Percentiles rank a stretch among this genome's conserved stretches.
Evolutionary conservation across 169 alveolate genomes (phyloP).

Genomic region (Cryptosporidium sp.): DNA sequence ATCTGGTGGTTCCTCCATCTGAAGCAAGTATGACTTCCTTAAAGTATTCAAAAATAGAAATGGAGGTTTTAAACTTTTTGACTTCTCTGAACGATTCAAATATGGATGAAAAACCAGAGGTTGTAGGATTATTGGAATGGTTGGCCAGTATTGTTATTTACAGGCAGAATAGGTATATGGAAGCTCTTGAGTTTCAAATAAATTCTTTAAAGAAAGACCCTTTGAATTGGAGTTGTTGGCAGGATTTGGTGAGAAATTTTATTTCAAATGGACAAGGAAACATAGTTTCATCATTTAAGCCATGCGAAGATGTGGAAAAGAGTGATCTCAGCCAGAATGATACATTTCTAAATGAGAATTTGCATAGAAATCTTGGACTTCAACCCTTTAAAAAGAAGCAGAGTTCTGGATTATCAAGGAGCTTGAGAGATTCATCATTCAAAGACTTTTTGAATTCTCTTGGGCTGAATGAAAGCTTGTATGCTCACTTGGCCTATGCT

Average conservation of each 20-base stretch:
- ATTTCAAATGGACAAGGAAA: constrained; percentile 21
- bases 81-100: neutral
- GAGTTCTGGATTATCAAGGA: neutral
- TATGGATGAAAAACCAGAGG: neutral
- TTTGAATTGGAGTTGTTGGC: constrained; percentile 74
- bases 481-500: constrained; percentile 40
- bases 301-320: neutral
- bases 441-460: constrained; percentile 44
- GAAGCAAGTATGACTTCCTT: constrained; percentile 29
- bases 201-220: constrained; percentile 51
- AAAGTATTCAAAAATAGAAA: constrained; percentile 31
- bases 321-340: neutral
- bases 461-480: constrained; percentile 13
- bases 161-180: constrained; percentile 58
- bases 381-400: constrained; percentile 37
- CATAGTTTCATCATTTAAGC: neutral
- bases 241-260: constrained; percentile 43
- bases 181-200: constrained; percentile 59
- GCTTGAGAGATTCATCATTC: constrained; percentile 37
- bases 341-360: constrained; percentile 6
- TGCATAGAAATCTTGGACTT: constrained; percentile 32
- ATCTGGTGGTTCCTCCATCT: constrained; percentile 50
- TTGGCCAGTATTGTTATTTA: constrained; percentile 28
- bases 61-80: constrained; percentile 27
- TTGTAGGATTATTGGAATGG: constrained; percentile 52